Conservation (phyloP, 768 basidiomycete species). For the Pleurotus cornucopiae region DNA sequence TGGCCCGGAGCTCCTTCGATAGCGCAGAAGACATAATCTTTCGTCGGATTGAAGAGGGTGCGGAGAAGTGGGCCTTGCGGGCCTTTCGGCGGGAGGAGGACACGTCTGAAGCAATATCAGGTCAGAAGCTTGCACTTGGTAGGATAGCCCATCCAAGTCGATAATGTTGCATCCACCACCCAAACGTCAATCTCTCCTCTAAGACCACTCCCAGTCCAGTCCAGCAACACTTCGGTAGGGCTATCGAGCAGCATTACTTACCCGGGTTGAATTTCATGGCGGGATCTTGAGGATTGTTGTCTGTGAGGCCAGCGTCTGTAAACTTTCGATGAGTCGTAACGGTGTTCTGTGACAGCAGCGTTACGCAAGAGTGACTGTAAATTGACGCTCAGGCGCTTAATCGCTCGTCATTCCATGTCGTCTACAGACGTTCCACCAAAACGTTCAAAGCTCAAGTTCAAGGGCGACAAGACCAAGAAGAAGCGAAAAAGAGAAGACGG, state of each 20-base stretch:
- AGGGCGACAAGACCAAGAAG: slow-evolving; percentile 82
- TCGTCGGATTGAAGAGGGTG: slow-evolving; percentile 91
- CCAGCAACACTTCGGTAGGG: neutral
- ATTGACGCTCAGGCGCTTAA: slow-evolving; percentile 2
- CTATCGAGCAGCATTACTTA: slow-evolving; percentile 35
- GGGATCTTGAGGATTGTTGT: slow-evolving; percentile 54
- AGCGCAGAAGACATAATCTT: slow-evolving; percentile 98
- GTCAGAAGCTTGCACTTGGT: slow-evolving; percentile 12
- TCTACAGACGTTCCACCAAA: slow-evolving; percentile 28
- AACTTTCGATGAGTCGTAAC: slow-evolving; percentile 9
- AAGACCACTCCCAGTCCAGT: neutral
- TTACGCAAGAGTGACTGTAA: slow-evolving; percentile 26
- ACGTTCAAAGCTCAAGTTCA: slow-evolving; percentile 79
- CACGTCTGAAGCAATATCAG: slow-evolving; percentile 54
- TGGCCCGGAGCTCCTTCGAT: slow-evolving; percentile 88
- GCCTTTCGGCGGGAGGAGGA: slow-evolving; percentile 96
- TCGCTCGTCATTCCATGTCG: slow-evolving; percentile 17
- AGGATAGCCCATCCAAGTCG: slow-evolving; percentile 37
- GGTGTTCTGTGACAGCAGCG: slow-evolving; percentile 23
- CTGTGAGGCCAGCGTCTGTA: slow-evolving; percentile 35
- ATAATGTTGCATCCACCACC: slow-evolving; percentile 51
- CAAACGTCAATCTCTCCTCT: slow-evolving; percentile 23
- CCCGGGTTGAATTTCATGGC: slow-evolving; percentile 83
- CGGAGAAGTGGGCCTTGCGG: slow-evolving; percentile 96
- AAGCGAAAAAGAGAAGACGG: slow-evolving; percentile 67